Base-by-base conservation (phyloP, 2,329 filamentous ascomycete species). In the Coniochaeta prunicola region DNA sequence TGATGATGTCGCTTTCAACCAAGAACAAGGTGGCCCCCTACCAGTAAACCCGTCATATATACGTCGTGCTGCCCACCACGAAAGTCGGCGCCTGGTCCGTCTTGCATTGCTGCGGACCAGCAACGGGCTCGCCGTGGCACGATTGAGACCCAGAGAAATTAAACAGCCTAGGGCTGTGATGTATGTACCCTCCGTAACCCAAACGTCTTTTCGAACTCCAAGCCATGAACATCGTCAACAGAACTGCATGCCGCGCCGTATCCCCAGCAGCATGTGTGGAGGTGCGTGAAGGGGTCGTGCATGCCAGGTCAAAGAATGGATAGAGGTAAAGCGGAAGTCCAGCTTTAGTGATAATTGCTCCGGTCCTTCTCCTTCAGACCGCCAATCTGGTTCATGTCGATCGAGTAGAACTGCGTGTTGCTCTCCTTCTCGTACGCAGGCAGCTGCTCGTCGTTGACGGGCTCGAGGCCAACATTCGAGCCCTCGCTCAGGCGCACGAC, bases 321-420 rank as follows among this genome's bases (percentile, higher is more conserved):
- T 17, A 30, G 31, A 21, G n/a, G 53, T 9, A n/a, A 26, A 36
- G 40, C 21, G 30, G n/a, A 19, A 6, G 57, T 34, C 36, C 53
- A 50, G 34, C 45, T 48, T n/a, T 67, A 70, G 56, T 67, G 63
- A 64, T 72, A 75, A 57, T 73, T 24, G 33, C 53, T 55, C 30
- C 68, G 58, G 67, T 89, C 84, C 80, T 96, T 96, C 80, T 97
- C 94, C 76, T 92, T 96, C 66, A 97, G 78, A 15, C 94, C 94
- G 57, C 94, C 94, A 70, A 97, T 96, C 64, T 91, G 86, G 67
- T 97, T 90, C 72, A 99, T 89, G 72, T 99, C 93, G 67, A 99
- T 86, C 3, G 92, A 94, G 73, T 96, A 90, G 77, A 97, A 97
- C 65, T 91, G 85, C 61, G 85, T 83, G 60, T 84, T 85, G 71